Percentiles rank a stretch among this genome's conserved stretches.
phyloP scores from a whole-genome alignment of 495 filamentous ascomycete species.

The Talaromyces thailandensis region DNA sequence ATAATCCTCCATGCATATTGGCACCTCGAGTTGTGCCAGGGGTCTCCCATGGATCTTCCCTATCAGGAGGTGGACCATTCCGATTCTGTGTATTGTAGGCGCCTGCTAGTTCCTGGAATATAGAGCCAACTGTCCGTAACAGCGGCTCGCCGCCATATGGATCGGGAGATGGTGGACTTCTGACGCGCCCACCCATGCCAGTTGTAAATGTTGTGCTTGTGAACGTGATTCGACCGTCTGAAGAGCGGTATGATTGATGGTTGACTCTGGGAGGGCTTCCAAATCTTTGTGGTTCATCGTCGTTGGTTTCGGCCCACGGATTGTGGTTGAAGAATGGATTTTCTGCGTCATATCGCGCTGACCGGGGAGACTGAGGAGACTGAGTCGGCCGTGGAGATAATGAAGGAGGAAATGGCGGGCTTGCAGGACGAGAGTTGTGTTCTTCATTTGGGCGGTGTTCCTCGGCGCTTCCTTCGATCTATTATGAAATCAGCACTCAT shows the following conservation, averaged over 20 bases:
- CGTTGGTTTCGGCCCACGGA: constrained; percentile 28
- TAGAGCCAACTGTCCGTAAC: constrained; percentile 21
- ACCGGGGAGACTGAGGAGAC: not conserved
- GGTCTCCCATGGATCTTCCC: constrained; percentile 5
- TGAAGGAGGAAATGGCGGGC: not conserved
- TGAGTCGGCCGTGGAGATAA: not conserved
- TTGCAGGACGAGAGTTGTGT: not conserved
- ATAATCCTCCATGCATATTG: constrained; percentile 12
- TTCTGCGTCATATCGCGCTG: not conserved
- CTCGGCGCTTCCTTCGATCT: constrained; percentile 13
- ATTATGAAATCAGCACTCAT: constrained; percentile 24
- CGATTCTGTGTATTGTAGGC: constrained; percentile 13
- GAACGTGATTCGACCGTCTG: constrained; percentile 32
- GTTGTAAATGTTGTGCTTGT: constrained; percentile 24
- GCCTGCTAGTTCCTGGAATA: constrained; percentile 22
- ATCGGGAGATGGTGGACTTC: not conserved
- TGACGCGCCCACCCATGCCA: constrained; percentile 15
- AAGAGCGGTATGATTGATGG: constrained; percentile 37
- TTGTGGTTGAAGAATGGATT: constrained; percentile 28
- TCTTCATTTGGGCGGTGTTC: not conserved
- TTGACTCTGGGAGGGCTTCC: constrained; percentile 40
- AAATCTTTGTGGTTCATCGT: constrained; percentile 35
- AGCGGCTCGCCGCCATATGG: constrained; percentile 12
- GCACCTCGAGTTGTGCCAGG: not conserved
- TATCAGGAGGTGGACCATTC: not conserved